A percentile compares a stretch with the other conserved stretches of the same genome.
These are phyloP conservation scores for Castanea sativa DNA, from an alignment of 306 rosid species.

Conservation along the genomic window DNA sequence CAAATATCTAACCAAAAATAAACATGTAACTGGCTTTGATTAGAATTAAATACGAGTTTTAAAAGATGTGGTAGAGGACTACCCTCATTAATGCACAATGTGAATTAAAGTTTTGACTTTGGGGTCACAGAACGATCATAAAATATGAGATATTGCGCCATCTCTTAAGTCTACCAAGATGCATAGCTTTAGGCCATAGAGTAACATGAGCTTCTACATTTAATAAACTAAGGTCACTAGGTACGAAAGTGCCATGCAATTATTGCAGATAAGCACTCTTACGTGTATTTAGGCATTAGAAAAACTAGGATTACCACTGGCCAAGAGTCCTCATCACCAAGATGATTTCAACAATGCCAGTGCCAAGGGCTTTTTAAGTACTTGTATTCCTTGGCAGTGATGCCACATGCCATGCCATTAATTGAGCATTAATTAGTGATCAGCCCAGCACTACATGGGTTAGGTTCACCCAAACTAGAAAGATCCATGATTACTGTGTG, in stretches of 20 bases:
- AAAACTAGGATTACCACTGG: neutral
- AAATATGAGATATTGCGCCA: no score
- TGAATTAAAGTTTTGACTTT: no score
- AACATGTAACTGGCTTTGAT: no score
- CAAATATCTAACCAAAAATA: no score
- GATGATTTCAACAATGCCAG: neutral
- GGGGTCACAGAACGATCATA: no score
- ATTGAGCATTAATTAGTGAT: neutral
- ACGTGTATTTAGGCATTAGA: neutral
- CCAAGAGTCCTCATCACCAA: neutral
- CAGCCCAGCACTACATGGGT: neutral
- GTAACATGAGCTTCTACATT: no score
- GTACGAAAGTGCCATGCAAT: neutral
- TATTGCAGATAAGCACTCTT: neutral
- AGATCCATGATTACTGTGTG: neutral
- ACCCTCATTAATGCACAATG: no score
- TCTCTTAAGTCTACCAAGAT: no score
- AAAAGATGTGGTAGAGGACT: no score
- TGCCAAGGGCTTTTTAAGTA: neutral
- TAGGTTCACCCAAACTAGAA: neutral
- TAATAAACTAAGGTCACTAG: no score
- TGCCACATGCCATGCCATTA: conserved; percentile 4
- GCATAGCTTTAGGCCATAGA: no score
- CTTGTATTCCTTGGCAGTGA: neutral
- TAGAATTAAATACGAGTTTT: no score